Evolutionary conservation across 2,329 filamentous ascomycete species (phyloP).

Genomic region (Cladosporium cucumerinum): DNA sequence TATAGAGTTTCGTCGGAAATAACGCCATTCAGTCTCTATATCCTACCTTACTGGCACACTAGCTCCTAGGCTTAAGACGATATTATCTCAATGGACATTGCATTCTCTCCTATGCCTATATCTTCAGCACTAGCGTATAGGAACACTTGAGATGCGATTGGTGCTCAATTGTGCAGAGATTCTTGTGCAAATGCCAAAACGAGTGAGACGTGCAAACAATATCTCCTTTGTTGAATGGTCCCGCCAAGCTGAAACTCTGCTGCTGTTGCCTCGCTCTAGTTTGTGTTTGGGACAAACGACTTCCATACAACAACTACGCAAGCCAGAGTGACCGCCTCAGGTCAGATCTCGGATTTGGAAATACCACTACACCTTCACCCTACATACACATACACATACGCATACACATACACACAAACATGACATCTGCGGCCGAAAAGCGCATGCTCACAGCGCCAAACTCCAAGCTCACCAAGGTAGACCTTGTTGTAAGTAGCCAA

Average conservation of each 20-base stretch:
- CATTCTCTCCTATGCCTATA: background rate
- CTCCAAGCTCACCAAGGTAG: constrained; percentile 27
- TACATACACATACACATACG: background rate
- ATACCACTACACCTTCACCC: background rate
- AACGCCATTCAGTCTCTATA: background rate
- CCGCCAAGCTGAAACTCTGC: background rate
- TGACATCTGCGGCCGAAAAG: constrained; percentile 23
- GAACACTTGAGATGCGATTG: background rate
- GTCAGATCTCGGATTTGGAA: background rate
- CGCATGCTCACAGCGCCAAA: constrained; percentile 27
- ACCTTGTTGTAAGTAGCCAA: constrained; percentile 8
- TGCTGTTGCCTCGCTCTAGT: background rate
- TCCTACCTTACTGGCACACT: background rate
- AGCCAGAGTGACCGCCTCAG: background rate
- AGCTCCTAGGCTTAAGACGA: background rate
- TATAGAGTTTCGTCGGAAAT: background rate
- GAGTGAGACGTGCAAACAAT: background rate
- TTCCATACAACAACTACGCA: background rate
- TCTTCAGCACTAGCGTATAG: background rate
- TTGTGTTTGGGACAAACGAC: background rate
- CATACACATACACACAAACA: background rate
- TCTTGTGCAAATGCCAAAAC: background rate
- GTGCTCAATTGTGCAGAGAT: background rate
- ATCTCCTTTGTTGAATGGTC: background rate
- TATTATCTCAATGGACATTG: background rate